Evolutionary conservation across 345 rosid species (phyloP).

Genomic region (Viola odorata): DNA sequence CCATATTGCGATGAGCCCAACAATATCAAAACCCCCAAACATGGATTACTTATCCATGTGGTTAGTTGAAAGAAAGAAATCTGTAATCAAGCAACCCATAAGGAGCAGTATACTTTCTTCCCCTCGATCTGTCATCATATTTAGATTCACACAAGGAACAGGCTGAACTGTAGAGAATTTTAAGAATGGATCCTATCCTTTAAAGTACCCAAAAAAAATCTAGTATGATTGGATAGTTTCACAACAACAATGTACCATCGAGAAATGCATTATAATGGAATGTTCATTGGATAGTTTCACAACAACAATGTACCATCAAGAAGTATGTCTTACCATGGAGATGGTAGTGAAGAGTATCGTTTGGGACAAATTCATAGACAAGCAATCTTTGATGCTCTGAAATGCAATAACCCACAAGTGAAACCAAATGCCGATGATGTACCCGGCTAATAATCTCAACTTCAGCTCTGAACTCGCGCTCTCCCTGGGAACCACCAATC

Average conservation of each 20-base stretch:
- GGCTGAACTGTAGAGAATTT: neutral
- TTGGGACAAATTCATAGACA: conserved; percentile 80
- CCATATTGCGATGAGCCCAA: too few relatives aligned
- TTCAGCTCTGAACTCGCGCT: conserved; percentile 94
- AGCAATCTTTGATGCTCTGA: conserved; percentile 80
- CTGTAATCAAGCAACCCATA: too few relatives aligned
- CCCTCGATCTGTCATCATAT: too few relatives aligned
- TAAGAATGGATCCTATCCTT: neutral
- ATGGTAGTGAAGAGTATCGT: conserved; percentile 85
- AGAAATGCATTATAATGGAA: neutral
- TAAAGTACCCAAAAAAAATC: neutral
- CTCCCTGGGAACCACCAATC: conserved; percentile 95
- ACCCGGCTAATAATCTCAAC: conserved; percentile 93
- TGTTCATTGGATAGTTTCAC: too few relatives aligned
- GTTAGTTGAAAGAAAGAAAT: too few relatives aligned
- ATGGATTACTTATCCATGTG: too few relatives aligned
- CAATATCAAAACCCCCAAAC: too few relatives aligned
- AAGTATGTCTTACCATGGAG: conserved; percentile 63
- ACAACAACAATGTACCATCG: neutral
- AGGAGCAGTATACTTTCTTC: too few relatives aligned
- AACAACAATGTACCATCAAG: neutral
- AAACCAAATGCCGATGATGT: conserved; percentile 97
- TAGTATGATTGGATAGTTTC: neutral
- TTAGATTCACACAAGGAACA: too few relatives aligned
- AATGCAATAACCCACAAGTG: conserved; percentile 91